Base-by-base conservation (phyloP, 306 rosid species). In the Vigna reflexopilosa region DNA sequence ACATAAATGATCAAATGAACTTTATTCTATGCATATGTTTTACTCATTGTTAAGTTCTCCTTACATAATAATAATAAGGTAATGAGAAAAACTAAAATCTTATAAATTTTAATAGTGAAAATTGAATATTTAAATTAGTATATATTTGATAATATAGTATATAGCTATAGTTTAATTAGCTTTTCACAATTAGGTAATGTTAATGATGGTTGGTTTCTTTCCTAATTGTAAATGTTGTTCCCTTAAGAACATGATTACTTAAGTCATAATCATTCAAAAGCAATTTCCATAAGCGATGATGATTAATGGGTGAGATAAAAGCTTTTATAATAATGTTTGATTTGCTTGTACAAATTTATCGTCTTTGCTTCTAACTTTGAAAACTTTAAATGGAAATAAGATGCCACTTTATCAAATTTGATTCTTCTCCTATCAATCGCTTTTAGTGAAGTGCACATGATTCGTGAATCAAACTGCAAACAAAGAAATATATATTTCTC, bases 231-330 rank as follows among this genome's bases (percentile, higher is more conserved):
- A 74, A 59, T 58, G 14, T 59, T 45, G 28, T 68, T 59, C 42
- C 28, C 28, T 59, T 6, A n/a, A 61, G 17, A 64, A 50, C 73
- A 47, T 50, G 24, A 76, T 65, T 15, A 66, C 66, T 51, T 65
- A 28, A 52, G 44, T 34, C 54, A n/a, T 47, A 69, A 78, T 69
- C 70, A 38, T 47, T 32, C 20, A 15, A 59, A 34, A 47, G 52
- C 19, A 75, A 36, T 72, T 54, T 56, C 42, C 44, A 8, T 36
- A 36, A 36, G 42, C 24, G 9, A 56, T 24, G 15, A 56, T 42
- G 55, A 42, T 56, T 40, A 40, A 38, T 13, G 42, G 19, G 32
- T 40, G 11, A 42, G 15, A 73, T 52, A 52, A 30, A 4, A 57
- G 55, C 44, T 24, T 30, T 24, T 1, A 28, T 5, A 16, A 72